Base-by-base conservation (phyloP, 2,329 filamentous ascomycete species). In the Lasiodiplodia hormozganensis region DNA sequence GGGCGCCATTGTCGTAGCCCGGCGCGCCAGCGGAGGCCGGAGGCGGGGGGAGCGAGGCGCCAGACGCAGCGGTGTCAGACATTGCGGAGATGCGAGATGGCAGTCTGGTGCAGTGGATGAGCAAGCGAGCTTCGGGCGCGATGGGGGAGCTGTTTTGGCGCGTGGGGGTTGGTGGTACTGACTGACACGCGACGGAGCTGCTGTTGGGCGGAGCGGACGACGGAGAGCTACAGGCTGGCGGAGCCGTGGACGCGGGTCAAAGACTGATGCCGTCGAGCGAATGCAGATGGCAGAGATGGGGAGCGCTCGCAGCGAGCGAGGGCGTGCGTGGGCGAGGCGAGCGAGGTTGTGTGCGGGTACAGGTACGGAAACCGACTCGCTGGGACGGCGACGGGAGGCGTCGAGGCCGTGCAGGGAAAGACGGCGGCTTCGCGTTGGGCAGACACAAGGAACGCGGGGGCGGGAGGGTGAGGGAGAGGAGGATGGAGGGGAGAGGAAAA, bases 1-100 rank as follows among this genome's bases (percentile, higher is more conserved):
- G 91, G 73, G 87, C 86, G 77, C 88, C 89, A 77, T 93, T 92
- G 80, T 94, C 92, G 81, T 92, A 94, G 77, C 91, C 92, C 74
- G 92, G 90, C 73, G 90, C 90, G 76, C 89, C 90, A 73, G 88
- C 85, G 74, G 90, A 82, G 79, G 92, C 89, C 68, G 90, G 87
- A 71, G 90, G 89, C 70, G 88, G 88, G 65, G 92, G 90, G 73
- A 94, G 88, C 81, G 91, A 88, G 71, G 88, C 84, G 73, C 73
- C 74, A 68, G 89, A 81, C 73, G 89, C 83, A 79, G 89, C 83
- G 78, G 88, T 86, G 83, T 97, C 93, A 83, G 93, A 89, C 94
- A 97, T 97, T 79, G 82, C 83, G 81, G 75, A 28, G 31, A 43
- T 54, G 66, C 57, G 40, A 36, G 69, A 70, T 68, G 64, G 38